These are phyloP conservation scores for Yamadazyma diospyri DNA, from an alignment of 1,139 yeast genomes.

Conservation along the genomic window DNA sequence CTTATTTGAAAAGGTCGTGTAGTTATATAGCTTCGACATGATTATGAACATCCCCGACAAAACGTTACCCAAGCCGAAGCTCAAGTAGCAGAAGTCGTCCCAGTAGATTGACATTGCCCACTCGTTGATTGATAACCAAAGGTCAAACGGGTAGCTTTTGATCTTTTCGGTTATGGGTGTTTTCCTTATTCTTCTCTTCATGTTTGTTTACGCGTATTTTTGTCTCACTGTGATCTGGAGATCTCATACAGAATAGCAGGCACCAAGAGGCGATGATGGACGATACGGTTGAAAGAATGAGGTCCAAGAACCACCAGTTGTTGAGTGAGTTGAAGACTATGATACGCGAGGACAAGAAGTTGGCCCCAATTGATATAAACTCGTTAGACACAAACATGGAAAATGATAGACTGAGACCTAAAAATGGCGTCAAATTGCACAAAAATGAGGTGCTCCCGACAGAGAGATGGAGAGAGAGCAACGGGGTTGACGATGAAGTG, in stretches of 20 bases:
- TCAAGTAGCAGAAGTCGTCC: constrained; percentile 53
- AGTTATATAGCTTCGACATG: constrained; percentile 4
- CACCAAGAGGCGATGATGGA: constrained; percentile 5
- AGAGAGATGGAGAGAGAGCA: neutral
- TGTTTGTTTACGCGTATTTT: constrained; percentile 11
- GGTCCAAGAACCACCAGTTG: constrained; percentile 7
- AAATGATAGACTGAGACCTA: neutral
- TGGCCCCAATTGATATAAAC: constrained; percentile 7
- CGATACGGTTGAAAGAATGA: constrained; percentile 9
- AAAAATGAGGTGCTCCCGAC: neutral
- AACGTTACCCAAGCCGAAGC: constrained; percentile 15
- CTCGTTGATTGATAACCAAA: constrained; percentile 52
- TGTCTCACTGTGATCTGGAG: constrained; percentile 1
- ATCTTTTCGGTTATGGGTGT: constrained; percentile 38
- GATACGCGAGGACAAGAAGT: constrained; percentile 8
- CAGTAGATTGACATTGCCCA: constrained; percentile 55
- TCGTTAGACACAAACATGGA: neutral
- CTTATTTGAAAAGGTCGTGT: constrained; percentile 5
- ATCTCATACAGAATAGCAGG: too few species aligned
- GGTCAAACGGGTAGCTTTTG: constrained; percentile 55
- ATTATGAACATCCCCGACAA: constrained; percentile 6
- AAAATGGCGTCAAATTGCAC: neutral
- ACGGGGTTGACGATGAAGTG: neutral
- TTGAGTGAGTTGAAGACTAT: constrained; percentile 6
- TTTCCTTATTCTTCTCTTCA: constrained; percentile 20